A percentile compares a stretch with the other conserved stretches of the same genome.
Conservation (phyloP, 371 early-diverging fungal species). For the Conidiobolus incongruus region DNA sequence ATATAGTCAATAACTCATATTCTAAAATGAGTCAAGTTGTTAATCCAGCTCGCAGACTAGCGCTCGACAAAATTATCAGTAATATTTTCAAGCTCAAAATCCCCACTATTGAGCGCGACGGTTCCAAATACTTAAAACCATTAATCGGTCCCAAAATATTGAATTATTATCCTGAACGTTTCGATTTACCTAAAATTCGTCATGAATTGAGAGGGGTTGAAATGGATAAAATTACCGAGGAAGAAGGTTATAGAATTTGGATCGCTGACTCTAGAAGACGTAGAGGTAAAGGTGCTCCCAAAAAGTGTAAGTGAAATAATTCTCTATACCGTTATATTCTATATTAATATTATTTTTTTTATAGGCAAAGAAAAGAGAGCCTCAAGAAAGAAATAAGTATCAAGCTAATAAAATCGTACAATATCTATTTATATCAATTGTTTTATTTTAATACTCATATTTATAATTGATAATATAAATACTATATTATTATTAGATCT, state of each 20-base stretch:
- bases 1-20: background rate
- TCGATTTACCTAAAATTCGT: background rate
- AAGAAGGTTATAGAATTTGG: constrained; percentile 2
- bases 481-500: too few species aligned
- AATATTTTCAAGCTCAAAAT: background rate
- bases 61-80: background rate
- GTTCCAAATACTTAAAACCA: constrained; percentile 1
- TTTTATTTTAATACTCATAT: too few species aligned
- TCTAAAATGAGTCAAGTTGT: background rate
- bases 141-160: constrained; percentile 1
- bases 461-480: too few species aligned
- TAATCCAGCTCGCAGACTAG: background rate
- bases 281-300: constrained; percentile 5
- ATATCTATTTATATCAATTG: too few species aligned
- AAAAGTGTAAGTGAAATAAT: constrained; percentile 1
- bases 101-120: background rate
- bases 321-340: too few species aligned
- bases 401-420: too few species aligned
- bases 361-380: too few species aligned
- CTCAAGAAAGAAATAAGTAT: too few species aligned
- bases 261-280: background rate
- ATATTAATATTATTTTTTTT: too few species aligned
- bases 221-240: background rate
- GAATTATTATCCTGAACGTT: constrained; percentile 2
- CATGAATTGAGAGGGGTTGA: background rate